A percentile compares a stretch with the other conserved stretches of the same genome.
Evolutionary conservation across 2,329 filamentous ascomycete species (phyloP).

Genomic region (Fusarium pseudoanthophilum): DNA sequence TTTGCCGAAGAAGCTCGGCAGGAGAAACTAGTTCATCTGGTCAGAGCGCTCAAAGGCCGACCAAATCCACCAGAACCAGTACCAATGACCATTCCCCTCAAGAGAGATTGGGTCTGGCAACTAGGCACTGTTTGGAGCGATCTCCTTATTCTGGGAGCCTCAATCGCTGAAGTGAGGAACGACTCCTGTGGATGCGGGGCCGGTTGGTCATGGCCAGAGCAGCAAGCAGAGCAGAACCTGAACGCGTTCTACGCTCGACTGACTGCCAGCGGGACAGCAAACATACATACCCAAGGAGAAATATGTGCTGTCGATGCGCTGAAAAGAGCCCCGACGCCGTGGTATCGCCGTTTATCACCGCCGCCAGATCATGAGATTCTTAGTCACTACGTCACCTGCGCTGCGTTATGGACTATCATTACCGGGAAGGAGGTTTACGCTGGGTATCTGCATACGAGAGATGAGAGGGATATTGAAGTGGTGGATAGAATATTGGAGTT

Average conservation of each 20-base stretch:
- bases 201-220: constrained; percentile 14
- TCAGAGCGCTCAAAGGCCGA: neutral
- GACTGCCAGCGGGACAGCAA: rapidly evolving
- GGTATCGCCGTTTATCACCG: neutral
- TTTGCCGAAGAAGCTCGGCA: neutral
- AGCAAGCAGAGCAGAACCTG: constrained; percentile 7
- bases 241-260: neutral
- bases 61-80: constrained; percentile 1
- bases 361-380: neutral
- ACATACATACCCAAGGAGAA: neutral
- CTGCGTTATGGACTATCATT: neutral
- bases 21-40: neutral
- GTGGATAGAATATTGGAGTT: neutral
- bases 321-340: neutral
- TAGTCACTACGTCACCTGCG: neutral
- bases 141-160: neutral
- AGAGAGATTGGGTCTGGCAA: constrained; percentile 4
- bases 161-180: neutral
- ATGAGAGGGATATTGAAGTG: neutral
- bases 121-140: neutral
- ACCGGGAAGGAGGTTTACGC: neutral
- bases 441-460: neutral
- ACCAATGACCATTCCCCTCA: neutral
- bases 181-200: constrained; percentile 14
- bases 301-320: rapidly evolving